Evolutionary conservation across 2,329 filamentous ascomycete genomes (phyloP).

Genomic region (Periconia digitata): DNA sequence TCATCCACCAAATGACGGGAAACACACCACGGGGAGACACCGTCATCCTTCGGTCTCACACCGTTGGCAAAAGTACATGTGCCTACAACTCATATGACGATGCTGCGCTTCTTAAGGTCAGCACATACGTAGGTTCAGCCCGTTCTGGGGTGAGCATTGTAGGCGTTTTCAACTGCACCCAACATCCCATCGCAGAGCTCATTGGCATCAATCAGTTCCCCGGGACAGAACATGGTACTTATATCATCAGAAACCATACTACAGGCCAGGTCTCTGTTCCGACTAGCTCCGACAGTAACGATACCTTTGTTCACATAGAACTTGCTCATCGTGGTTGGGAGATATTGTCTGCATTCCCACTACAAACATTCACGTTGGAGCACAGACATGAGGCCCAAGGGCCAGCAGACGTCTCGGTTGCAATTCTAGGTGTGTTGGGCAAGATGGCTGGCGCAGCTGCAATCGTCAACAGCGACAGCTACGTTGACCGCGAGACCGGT

Average conservation of each 20-base stretch:
- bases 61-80: slow-evolving; percentile 70
- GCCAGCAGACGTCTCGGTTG: slow-evolving; percentile 53
- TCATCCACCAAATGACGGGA: slow-evolving; percentile 82
- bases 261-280: slow-evolving; percentile 64
- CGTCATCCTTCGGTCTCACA: slow-evolving; percentile 77
- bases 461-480: slow-evolving; percentile 64
- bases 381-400: slow-evolving; percentile 44
- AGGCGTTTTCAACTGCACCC: slow-evolving; percentile 80
- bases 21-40: slow-evolving; percentile 71
- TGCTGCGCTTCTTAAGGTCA: slow-evolving; percentile 71
- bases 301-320: slow-evolving; percentile 61
- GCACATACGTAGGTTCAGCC: slow-evolving; percentile 71
- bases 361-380: slow-evolving; percentile 56
- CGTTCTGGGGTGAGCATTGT: slow-evolving; percentile 74
- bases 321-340: slow-evolving; percentile 73
- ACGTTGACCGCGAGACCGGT: slow-evolving; percentile 58
- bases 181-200: slow-evolving; percentile 65
- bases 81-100: slow-evolving; percentile 78
- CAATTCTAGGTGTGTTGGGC: slow-evolving; percentile 74
- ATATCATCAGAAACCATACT: slow-evolving; percentile 73
- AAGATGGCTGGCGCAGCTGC: slow-evolving; percentile 92
- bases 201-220: slow-evolving; percentile 72
- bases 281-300: slow-evolving; percentile 48
- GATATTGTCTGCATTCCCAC: slow-evolving; percentile 73
- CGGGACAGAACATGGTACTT: slow-evolving; percentile 63